A percentile compares a stretch with the other conserved stretches of the same genome.
Evolutionary conservation across 768 basidiomycete species (phyloP).

Genomic region (Galerina marginata): DNA sequence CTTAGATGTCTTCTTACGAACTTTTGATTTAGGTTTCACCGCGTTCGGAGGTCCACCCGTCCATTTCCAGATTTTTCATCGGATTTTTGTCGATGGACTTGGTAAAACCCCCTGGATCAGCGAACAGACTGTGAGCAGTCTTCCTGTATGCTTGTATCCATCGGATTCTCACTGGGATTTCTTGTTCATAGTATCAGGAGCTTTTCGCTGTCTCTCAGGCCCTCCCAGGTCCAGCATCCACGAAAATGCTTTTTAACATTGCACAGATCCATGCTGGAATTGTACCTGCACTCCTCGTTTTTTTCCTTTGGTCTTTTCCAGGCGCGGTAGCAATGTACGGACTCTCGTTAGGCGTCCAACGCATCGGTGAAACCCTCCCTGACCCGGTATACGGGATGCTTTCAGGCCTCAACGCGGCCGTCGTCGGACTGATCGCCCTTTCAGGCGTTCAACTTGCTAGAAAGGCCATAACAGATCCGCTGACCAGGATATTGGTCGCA

Average conservation of each 20-base stretch:
- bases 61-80: conserved; percentile 52
- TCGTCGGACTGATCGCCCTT: conserved; percentile 57
- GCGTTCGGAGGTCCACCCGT: conserved; percentile 56
- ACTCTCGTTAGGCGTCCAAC: conserved; percentile 48
- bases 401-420: conserved; percentile 58
- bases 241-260: conserved; percentile 54
- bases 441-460: conserved; percentile 53
- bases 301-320: conserved; percentile 51
- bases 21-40: conserved; percentile 46
- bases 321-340: conserved; percentile 53
- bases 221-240: conserved; percentile 53
- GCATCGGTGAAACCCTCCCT: conserved; percentile 47
- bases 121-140: conserved; percentile 43
- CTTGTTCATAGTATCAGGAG: conserved; percentile 43
- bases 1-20: conserved; percentile 37
- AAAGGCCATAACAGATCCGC: conserved; percentile 49
- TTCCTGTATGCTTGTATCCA: conserved; percentile 1
- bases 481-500: conserved; percentile 47
- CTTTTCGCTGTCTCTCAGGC: conserved; percentile 53
- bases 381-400: conserved; percentile 51
- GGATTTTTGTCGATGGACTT: conserved; percentile 41
- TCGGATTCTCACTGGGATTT: not conserved
- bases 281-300: conserved; percentile 46
- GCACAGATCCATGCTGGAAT: conserved; percentile 48
- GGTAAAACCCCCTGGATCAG: conserved; percentile 43